phyloP scores from a whole-genome alignment of 306 rosid genomes.

The Arachis stenosperma region DNA sequence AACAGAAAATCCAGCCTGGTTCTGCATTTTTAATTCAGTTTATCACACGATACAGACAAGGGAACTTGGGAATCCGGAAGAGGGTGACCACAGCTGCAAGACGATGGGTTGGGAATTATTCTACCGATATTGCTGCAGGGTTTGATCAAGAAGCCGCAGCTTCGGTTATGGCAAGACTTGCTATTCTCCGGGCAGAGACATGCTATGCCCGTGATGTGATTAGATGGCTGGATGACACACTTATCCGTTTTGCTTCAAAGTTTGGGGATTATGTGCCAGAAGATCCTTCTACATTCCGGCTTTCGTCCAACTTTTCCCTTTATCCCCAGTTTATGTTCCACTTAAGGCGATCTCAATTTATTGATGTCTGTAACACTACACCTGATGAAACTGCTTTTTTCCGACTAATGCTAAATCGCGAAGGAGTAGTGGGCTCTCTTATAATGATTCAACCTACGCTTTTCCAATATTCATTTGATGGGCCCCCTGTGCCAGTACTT shows the following conservation, averaged over 20 bases:
- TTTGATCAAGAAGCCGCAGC: slow-evolving; percentile 97
- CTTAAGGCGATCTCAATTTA: slow-evolving; percentile 86
- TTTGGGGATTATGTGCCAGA: slow-evolving; percentile 88
- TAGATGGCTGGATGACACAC: slow-evolving; percentile 85
- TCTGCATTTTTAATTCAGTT: slow-evolving; percentile 85
- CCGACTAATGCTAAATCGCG: slow-evolving; percentile 79
- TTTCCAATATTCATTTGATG: slow-evolving; percentile 81
- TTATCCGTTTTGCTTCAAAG: slow-evolving; percentile 71
- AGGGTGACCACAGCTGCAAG: slow-evolving; percentile 95
- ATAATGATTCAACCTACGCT: slow-evolving; percentile 96
- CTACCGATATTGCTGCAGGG: slow-evolving; percentile 80
- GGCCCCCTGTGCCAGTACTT: slow-evolving; percentile 88
- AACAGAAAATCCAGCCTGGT: slow-evolving; percentile 65
- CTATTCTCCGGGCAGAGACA: slow-evolving; percentile 77
- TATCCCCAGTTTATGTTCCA: slow-evolving; percentile 93
- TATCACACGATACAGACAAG: slow-evolving; percentile 72
- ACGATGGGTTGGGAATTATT: slow-evolving; percentile 79
- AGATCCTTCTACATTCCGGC: slow-evolving; percentile 80
- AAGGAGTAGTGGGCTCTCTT: slow-evolving; percentile 83
- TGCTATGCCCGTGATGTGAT: slow-evolving; percentile 81
- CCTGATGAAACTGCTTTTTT: slow-evolving; percentile 93
- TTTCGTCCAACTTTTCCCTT: slow-evolving; percentile 82
- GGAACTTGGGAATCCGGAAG: slow-evolving; percentile 64
- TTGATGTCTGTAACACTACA: slow-evolving; percentile 73
- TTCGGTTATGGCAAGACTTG: slow-evolving; percentile 84